These are phyloP conservation scores for Pythium volutum DNA, from an alignment of 352 stramenopile genomes.

Conservation along the genomic window DNA sequence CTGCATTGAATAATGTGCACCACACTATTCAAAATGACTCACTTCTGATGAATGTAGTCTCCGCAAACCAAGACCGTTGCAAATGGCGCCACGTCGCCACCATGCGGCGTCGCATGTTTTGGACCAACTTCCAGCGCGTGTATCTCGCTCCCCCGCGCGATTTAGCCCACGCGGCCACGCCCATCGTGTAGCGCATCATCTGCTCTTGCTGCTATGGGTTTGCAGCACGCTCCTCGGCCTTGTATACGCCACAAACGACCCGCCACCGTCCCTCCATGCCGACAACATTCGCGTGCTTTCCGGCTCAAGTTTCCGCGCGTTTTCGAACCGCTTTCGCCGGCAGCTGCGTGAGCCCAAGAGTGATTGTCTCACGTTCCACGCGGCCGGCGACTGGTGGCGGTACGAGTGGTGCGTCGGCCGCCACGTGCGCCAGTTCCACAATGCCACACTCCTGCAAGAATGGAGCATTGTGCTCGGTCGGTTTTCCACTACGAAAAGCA, in stretches of 20 bases:
- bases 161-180: background rate
- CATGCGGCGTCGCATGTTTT: background rate
- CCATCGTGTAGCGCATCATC: background rate
- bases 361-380: slow-evolving; percentile 62
- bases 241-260: background rate
- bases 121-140: background rate
- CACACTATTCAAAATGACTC: background rate
- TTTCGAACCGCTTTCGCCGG: slow-evolving; percentile 67
- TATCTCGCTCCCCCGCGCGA: background rate
- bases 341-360: slow-evolving; percentile 32
- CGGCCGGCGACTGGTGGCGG: slow-evolving; percentile 66
- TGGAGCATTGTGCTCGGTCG: slow-evolving; percentile 43
- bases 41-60: background rate
- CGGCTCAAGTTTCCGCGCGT: slow-evolving; percentile 53
- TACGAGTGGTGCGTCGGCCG: slow-evolving; percentile 84
- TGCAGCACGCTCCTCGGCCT: background rate
- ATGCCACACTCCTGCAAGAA: background rate
- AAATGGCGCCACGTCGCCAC: slow-evolving; percentile 20
- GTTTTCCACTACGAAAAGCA: slow-evolving; percentile 30
- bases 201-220: slow-evolving; percentile 5
- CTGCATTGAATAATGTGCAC: background rate
- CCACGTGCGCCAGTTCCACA: slow-evolving; percentile 72
- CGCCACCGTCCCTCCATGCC: no score
- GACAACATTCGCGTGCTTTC: slow-evolving; percentile 48
- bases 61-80: background rate